A percentile compares a stretch with the other conserved stretches of the same genome.
Conservation (phyloP, 768 basidiomycete species). For the Leccinum longicurvipes region DNA sequence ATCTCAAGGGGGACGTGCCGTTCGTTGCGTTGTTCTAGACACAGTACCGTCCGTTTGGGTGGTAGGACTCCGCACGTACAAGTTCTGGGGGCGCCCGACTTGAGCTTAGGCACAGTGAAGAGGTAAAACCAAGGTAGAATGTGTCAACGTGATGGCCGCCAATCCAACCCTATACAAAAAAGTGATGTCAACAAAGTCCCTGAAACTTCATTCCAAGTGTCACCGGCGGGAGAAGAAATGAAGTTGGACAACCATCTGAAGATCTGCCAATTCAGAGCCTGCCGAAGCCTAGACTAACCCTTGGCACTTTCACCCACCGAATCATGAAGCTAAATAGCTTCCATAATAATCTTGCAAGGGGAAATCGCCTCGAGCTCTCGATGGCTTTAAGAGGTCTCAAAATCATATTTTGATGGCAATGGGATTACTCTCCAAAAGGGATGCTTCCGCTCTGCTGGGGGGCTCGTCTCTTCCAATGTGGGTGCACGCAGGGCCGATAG, state of each 20-base stretch:
- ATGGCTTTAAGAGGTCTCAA: constrained; percentile 10
- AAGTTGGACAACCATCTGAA: constrained; percentile 12
- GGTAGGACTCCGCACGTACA: constrained; percentile 21
- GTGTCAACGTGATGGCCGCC: constrained; percentile 17
- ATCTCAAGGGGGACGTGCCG: constrained; percentile 10
- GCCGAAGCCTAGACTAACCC: constrained; percentile 8
- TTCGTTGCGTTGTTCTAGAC: constrained; percentile 13
- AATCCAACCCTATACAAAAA: constrained; percentile 18
- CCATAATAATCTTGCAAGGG: constrained; percentile 25
- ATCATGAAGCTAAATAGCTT: constrained; percentile 13
- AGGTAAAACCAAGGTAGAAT: constrained; percentile 25
- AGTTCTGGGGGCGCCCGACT: constrained; percentile 8
- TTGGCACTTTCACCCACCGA: constrained; percentile 15
- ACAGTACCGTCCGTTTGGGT: constrained; percentile 11
- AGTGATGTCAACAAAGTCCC: constrained; percentile 22
- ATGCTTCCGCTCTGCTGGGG: background rate
- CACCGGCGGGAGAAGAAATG: constrained; percentile 27
- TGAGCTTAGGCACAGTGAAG: constrained; percentile 12
- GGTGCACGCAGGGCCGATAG: background rate
- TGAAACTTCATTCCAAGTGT: constrained; percentile 16
- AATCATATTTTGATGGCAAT: constrained; percentile 8
- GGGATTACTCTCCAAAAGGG: background rate
- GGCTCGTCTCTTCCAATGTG: background rate
- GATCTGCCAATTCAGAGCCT: constrained; percentile 18
- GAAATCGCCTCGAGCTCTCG: constrained; percentile 16